A percentile compares a stretch with the other conserved stretches of the same genome.
Evolutionary conservation across 1,284 basidiomycete species (phyloP).

Genomic region (Ustilago lituana): DNA sequence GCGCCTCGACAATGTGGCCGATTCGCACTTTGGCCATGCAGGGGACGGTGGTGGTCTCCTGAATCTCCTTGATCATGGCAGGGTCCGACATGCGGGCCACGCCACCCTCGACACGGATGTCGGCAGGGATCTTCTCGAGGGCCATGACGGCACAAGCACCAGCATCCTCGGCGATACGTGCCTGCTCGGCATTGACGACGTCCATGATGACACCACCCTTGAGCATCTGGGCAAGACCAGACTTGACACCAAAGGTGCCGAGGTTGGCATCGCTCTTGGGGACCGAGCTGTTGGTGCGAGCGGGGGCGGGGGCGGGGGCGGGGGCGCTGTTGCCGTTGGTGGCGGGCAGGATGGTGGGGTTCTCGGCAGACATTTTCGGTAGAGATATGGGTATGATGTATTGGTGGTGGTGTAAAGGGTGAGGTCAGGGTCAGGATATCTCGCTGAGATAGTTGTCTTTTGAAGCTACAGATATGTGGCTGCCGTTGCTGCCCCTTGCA

Average conservation of each 20-base stretch:
- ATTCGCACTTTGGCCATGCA: constrained; percentile 91
- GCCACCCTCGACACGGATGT: constrained; percentile 73
- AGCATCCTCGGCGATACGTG: constrained; percentile 95
- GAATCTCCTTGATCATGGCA: constrained; percentile 95
- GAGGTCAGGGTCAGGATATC: no score
- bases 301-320: constrained; percentile 44
- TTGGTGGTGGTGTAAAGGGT: neutral
- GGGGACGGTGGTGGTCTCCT: constrained; percentile 69
- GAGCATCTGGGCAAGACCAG: constrained; percentile 70
- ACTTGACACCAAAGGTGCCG: constrained; percentile 91
- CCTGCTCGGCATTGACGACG: constrained; percentile 81
- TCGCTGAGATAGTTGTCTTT: no score
- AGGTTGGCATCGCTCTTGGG: constrained; percentile 73
- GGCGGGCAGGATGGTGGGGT: constrained; percentile 65
- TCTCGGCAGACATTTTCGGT: constrained; percentile 62
- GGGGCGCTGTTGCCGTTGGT: constrained; percentile 59
- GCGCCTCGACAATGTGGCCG: constrained; percentile 80
- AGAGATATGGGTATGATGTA: constrained; percentile 4
- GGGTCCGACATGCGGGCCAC: constrained; percentile 75
- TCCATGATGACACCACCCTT: constrained; percentile 69
- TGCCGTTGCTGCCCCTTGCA: no score
- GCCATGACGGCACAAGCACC: constrained; percentile 97
- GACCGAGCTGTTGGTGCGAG: constrained; percentile 70
- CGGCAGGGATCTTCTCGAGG: constrained; percentile 89
- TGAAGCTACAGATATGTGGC: no score